phyloP scores from a whole-genome alignment of 2,329 filamentous ascomycete genomes.

The Sporothrix schenckii region DNA sequence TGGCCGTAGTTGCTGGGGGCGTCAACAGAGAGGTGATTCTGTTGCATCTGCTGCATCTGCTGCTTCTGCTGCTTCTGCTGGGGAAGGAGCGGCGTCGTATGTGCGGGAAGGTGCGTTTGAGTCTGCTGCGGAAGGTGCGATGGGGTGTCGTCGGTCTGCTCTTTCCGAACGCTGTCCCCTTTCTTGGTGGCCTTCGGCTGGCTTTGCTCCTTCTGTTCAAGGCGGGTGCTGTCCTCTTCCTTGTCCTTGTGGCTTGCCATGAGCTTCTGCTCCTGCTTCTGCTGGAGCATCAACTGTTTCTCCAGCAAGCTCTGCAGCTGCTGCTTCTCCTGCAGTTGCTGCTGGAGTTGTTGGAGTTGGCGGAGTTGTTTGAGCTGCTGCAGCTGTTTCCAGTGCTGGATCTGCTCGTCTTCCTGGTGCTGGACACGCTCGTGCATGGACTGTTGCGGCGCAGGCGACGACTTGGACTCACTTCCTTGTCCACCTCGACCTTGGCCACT shows the following conservation, averaged over 20 bases:
- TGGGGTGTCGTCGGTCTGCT: background rate
- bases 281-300: constrained; percentile 10
- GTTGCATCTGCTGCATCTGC: background rate
- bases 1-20: background rate
- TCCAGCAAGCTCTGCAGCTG: constrained; percentile 2
- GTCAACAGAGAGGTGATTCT: constrained; percentile 4
- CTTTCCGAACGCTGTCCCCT: background rate
- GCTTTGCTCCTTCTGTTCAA: background rate
- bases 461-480: background rate
- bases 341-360: constrained; percentile 7
- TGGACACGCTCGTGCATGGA: constrained; percentile 15
- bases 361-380: constrained; percentile 20
- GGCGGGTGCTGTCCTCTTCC: background rate
- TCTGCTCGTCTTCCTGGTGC: constrained; percentile 20
- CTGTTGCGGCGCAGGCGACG: background rate
- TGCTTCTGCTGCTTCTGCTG: background rate
- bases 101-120: background rate
- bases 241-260: background rate
- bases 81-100: constrained; percentile 5
- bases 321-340: constrained; percentile 25
- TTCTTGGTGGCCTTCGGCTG: background rate
- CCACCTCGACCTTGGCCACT: no score
- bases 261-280: constrained; percentile 1
- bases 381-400: constrained; percentile 16
- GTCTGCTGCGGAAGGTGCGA: background rate